Conservation (phyloP, 2,329 filamentous ascomycete genomes). For the Fusarium nelsonii region DNA sequence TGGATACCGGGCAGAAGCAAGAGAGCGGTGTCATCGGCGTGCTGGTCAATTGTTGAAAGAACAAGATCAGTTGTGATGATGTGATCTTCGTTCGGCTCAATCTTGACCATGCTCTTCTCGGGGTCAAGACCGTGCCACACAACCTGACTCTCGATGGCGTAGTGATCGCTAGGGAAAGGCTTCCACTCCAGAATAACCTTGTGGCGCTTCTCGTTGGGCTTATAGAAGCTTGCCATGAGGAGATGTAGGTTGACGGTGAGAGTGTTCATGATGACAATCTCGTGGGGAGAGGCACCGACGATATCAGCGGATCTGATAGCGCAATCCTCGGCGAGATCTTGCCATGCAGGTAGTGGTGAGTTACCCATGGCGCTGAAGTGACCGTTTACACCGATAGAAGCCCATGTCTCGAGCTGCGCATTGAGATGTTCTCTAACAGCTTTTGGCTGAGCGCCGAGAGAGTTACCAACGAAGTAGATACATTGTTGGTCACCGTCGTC, state of each 20-base stretch:
- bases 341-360: conserved; percentile 77
- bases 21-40: conserved; percentile 79
- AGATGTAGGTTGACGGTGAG: conserved; percentile 85
- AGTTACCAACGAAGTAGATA: conserved; percentile 92
- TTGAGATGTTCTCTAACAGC: conserved; percentile 74
- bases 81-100: conserved; percentile 72
- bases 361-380: conserved; percentile 80
- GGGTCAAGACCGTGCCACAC: conserved; percentile 76
- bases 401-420: conserved; percentile 85
- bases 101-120: conserved; percentile 76
- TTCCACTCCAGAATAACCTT: conserved; percentile 92
- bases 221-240: conserved; percentile 87
- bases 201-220: conserved; percentile 71
- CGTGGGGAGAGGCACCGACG: conserved; percentile 77
- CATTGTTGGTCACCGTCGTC: conserved; percentile 51
- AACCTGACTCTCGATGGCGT: conserved; percentile 86
- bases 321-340: conserved; percentile 82
- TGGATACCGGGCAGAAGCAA: conserved; percentile 88
- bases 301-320: conserved; percentile 77
- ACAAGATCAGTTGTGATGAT: conserved; percentile 79
- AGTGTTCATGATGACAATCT: conserved; percentile 91
- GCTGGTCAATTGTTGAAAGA: conserved; percentile 77
- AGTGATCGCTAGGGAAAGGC: conserved; percentile 90
- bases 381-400: conserved; percentile 83
- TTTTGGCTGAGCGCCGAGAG: conserved; percentile 84